Base-by-base conservation (phyloP, 1,284 basidiomycete species). In the Takashimella tepidaria region DNA sequence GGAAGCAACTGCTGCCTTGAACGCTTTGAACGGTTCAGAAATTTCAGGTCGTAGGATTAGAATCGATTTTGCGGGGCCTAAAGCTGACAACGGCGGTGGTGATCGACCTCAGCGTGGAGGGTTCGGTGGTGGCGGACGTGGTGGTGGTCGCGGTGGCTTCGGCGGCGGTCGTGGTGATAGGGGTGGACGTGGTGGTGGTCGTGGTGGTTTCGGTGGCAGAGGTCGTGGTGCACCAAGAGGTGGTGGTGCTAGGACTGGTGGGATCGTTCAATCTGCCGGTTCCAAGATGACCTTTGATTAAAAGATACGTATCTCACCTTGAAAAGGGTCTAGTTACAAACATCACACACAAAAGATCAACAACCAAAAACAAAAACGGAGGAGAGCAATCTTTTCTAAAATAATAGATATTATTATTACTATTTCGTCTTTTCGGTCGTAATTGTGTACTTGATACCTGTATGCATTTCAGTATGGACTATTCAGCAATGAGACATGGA, bases 1-100 rank as follows among this genome's bases (percentile, higher is more conserved):
- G 45, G 78, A 82, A 59, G 90, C 96, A 12, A 86, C 86, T 76
- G 86, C 86, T 72, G 96, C 95, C 4, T 82, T 85, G 59, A 84
- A 83, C 63, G 73, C 70, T 41, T 79, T 84, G 47, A 81, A 83
- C 49, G 90, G 90, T 48, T 76, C 81, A 58, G 89, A 93, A 58
- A 81, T 98, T 49, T 89, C 86, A 41, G 93, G 93, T 5, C 84
- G 96, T 50, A 69, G 79, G 37, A 78, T 96, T 59, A 83, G 95
- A 56, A 76, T 98, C 48, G 95, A 98, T 79, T 98, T 83, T 77
- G 91, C 91, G 25, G 87, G 88, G 62, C 92, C 93, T 6, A 82
- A 91, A 67, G 84, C 86, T 63, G 76, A 78, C 55, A 78, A 76
- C 56, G 83, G 82, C 54, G 83, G 82, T 41, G 75, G 79, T 53